Conservation (phyloP, 2,329 filamentous ascomycete genomes). For the Proliferodiscus dingleyae region DNA sequence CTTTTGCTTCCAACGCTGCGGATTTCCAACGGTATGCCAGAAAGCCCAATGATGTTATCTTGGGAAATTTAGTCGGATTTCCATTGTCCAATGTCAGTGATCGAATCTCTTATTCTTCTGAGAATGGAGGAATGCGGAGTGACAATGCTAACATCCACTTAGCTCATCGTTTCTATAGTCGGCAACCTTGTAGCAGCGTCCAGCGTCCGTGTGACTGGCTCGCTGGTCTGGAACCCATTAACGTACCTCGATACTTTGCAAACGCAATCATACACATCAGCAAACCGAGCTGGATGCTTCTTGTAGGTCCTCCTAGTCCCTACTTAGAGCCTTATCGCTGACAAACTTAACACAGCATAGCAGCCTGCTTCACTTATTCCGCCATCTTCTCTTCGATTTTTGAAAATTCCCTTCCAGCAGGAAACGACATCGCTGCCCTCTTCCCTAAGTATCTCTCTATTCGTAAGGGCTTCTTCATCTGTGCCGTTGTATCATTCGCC, state of each 20-base stretch:
- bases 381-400: constrained; percentile 40
- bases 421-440: constrained; percentile 35
- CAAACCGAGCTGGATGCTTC: constrained; percentile 36
- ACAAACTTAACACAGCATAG: no score
- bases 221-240: constrained; percentile 35
- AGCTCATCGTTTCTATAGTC: constrained; percentile 34
- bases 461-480: constrained; percentile 37
- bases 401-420: constrained; percentile 39
- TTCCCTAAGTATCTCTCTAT: constrained; percentile 38
- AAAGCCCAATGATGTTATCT: constrained; percentile 37
- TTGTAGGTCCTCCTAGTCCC: no score
- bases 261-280: constrained; percentile 31
- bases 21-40: constrained; percentile 41
- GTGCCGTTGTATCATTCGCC: constrained; percentile 32
- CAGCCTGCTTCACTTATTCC: constrained; percentile 38
- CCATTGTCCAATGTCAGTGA: constrained; percentile 33
- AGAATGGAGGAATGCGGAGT: neutral
- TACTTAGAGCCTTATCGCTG: no score
- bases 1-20: constrained; percentile 37
- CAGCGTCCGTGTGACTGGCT: constrained; percentile 30
- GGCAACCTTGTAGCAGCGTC: constrained; percentile 36
- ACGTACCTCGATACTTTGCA: constrained; percentile 34
- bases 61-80: constrained; percentile 38
- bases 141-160: neutral
- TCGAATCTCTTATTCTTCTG: no score